These are phyloP conservation scores for Isoetes engelmannii DNA, from an alignment of 83 land plant genomes.

Conservation along the genomic window DNA sequence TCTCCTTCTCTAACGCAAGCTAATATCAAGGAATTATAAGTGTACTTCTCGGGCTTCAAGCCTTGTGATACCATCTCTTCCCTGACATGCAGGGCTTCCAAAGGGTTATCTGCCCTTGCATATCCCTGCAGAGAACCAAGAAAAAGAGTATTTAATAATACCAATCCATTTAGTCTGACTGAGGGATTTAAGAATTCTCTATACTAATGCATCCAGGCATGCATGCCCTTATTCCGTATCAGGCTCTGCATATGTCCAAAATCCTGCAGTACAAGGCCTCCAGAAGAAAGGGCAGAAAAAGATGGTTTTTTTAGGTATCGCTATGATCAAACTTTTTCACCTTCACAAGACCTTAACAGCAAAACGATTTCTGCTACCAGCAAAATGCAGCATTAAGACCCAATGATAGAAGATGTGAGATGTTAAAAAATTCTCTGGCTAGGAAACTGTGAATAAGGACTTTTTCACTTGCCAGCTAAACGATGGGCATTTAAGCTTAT, in stretches of 20 bases:
- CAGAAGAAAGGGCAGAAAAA: not conserved
- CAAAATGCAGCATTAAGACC: too few relatives aligned
- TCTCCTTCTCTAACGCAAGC: constrained; percentile 59
- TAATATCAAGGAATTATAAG: constrained; percentile 53
- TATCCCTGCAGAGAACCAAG: constrained; percentile 47
- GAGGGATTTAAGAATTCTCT: not conserved
- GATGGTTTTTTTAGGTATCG: not conserved
- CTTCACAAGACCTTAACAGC: too few relatives aligned
- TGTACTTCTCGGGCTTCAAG: constrained; percentile 51
- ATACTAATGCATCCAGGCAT: too few relatives aligned
- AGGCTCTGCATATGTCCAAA: not conserved
- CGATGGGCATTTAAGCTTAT: too few relatives aligned
- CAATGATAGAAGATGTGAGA: too few relatives aligned
- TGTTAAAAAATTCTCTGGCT: too few relatives aligned
- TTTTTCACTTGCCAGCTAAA: too few relatives aligned
- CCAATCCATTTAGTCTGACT: not conserved
- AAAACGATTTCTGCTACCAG: too few relatives aligned
- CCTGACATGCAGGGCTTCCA: constrained; percentile 40
- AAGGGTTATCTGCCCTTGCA: constrained; percentile 49
- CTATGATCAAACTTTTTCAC: too few relatives aligned
- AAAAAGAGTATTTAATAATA: not conserved
- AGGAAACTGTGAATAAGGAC: too few relatives aligned
- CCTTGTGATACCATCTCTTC: constrained; percentile 54
- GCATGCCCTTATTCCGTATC: not conserved
- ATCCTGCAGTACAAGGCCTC: constrained; percentile 2